Evolutionary conservation across 23 red algal genomes (phyloP).

Genomic region (Gracilaria gracilis): DNA sequence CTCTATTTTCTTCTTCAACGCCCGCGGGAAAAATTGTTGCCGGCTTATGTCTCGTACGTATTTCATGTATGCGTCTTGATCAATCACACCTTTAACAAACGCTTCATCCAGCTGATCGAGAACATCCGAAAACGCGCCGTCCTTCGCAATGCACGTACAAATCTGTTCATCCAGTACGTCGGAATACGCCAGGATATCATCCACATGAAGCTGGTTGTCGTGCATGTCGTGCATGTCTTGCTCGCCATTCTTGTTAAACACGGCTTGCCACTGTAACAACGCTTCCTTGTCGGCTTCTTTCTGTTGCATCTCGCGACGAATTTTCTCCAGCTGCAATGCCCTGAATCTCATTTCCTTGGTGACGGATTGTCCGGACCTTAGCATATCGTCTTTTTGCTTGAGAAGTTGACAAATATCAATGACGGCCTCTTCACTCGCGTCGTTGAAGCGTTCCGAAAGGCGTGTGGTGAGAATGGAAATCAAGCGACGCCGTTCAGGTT

Average conservation of each 20-base stretch:
- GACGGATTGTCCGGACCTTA: not conserved
- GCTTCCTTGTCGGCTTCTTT: not conserved
- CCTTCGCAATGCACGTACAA: constrained; percentile 30
- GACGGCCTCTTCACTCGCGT: constrained; percentile 33
- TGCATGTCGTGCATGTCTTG: not conserved
- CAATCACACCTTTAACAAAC: constrained; percentile 67
- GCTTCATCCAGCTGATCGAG: constrained; percentile 59
- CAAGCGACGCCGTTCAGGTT: constrained; percentile 45
- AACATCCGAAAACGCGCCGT: constrained; percentile 35
- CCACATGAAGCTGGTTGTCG: not conserved
- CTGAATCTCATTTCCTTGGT: constrained; percentile 3
- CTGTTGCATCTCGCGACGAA: not conserved
- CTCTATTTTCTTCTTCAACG: constrained; percentile 51
- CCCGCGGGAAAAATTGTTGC: constrained; percentile 61
- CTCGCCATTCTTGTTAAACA: not conserved
- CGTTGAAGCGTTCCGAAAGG: constrained; percentile 27
- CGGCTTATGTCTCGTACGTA: constrained; percentile 45
- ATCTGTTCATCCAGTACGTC: constrained; percentile 49
- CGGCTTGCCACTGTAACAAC: constrained; percentile 17
- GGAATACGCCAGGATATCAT: constrained; percentile 35
- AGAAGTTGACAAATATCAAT: constrained; percentile 20
- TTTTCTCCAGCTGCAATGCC: constrained; percentile 11
- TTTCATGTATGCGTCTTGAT: constrained; percentile 59
- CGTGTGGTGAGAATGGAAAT: constrained; percentile 24
- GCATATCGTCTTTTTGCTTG: constrained; percentile 25